Percentiles rank a stretch among this genome's conserved stretches.
phyloP scores from a whole-genome alignment of 192 early-diverging fungal species.

The Coemansia sp. region DNA sequence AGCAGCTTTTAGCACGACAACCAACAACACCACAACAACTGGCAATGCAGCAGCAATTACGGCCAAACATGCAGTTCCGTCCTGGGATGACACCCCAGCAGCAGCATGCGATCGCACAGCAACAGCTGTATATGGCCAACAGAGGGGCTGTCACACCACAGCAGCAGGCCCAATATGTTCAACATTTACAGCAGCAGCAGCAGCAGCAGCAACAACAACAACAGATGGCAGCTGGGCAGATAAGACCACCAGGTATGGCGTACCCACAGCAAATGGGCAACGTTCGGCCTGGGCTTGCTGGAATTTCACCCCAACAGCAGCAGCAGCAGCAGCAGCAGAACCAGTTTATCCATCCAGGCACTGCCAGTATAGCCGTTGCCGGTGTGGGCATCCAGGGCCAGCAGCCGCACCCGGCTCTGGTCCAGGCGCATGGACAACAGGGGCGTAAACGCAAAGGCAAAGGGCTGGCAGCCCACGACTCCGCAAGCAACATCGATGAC shows the following conservation, averaged over 20 bases:
- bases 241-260: slow-evolving; percentile 18
- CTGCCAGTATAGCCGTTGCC: slow-evolving; percentile 19
- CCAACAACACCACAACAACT: slow-evolving; percentile 19
- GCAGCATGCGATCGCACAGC: slow-evolving; percentile 9
- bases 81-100: slow-evolving; percentile 27
- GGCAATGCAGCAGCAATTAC: slow-evolving; percentile 26
- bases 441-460: slow-evolving; percentile 37
- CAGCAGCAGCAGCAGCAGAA: slow-evolving; percentile 25
- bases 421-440: slow-evolving; percentile 17
- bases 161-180: slow-evolving; percentile 25
- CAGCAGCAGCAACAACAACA: slow-evolving; percentile 25
- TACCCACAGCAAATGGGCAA: slow-evolving; percentile 12
- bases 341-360: slow-evolving; percentile 31
- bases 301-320: slow-evolving; percentile 10
- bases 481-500: slow-evolving; percentile 5
- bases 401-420: slow-evolving; percentile 44
- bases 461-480: neutral
- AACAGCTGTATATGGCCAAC: slow-evolving; percentile 8
- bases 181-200: slow-evolving; percentile 36
- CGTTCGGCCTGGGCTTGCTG: slow-evolving; percentile 13
- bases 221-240: slow-evolving; percentile 25
- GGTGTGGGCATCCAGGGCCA: slow-evolving; percentile 30
- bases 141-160: slow-evolving; percentile 19
- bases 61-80: slow-evolving; percentile 35
- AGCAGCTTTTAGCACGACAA: slow-evolving; percentile 6